Conservation (phyloP, 768 basidiomycete species). For the Gymnopilus junonius region DNA sequence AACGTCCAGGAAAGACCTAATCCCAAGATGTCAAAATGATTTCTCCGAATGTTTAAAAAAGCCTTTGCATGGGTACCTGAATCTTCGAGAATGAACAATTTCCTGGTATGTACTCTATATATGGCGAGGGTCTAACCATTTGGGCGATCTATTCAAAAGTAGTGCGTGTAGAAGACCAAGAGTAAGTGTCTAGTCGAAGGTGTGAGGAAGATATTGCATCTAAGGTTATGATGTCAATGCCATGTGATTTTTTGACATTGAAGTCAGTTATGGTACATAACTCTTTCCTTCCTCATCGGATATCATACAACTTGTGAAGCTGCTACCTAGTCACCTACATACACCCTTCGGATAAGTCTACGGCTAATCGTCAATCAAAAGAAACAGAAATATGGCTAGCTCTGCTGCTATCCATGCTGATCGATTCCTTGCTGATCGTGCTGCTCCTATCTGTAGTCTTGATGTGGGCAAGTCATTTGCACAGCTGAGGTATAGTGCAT, state of each 20-base stretch:
- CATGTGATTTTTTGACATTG: too few species aligned
- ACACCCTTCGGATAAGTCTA: constrained; percentile 9
- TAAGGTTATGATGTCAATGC: too few species aligned
- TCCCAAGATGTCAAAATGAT: neutral
- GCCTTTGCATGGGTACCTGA: neutral
- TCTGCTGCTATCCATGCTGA: constrained; percentile 45
- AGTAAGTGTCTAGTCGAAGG: neutral
- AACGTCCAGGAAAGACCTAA: constrained; percentile 19
- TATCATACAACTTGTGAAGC: too few species aligned
- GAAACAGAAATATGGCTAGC: constrained; percentile 30
- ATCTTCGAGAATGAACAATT: neutral
- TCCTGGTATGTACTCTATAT: neutral
- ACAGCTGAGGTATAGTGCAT: constrained; percentile 62
- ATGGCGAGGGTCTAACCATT: neutral
- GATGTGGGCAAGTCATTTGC: constrained; percentile 69
- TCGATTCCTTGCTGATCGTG: constrained; percentile 76
- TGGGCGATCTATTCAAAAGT: neutral
- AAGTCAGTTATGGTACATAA: neutral
- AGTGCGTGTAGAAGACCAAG: neutral
- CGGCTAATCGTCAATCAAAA: constrained; percentile 1
- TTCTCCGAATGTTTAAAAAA: neutral
- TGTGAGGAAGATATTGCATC: too few species aligned
- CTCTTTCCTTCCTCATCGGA: constrained; percentile 5
- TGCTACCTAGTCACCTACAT: constrained; percentile 16
- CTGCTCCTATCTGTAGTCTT: constrained; percentile 76